Evolutionary conservation across 805 yeast species (phyloP).

Genomic region (Yamadazyma takamatsuzukensis): DNA sequence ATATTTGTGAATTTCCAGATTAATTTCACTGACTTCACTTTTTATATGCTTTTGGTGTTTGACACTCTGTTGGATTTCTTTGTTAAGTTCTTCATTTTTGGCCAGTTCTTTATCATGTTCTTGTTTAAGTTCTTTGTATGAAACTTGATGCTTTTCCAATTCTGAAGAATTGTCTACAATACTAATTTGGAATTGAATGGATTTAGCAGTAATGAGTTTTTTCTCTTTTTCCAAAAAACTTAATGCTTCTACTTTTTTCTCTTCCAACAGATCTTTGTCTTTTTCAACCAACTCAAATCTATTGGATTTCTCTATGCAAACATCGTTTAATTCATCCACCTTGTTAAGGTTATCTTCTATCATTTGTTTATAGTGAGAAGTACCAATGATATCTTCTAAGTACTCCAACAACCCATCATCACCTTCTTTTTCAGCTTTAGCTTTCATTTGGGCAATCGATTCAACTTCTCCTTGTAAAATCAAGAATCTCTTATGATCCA

Average conservation of each 20-base stretch:
- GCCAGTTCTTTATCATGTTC: constrained; percentile 28
- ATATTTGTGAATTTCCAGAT: constrained; percentile 16
- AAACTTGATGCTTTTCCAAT: constrained; percentile 33
- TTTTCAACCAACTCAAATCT: constrained; percentile 76
- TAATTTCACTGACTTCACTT: constrained; percentile 18
- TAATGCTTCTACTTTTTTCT: constrained; percentile 69
- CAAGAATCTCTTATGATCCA: constrained; percentile 90
- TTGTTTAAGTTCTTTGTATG: constrained; percentile 30
- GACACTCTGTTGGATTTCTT: constrained; percentile 25
- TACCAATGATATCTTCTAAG: constrained; percentile 95
- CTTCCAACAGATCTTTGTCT: constrained; percentile 63
- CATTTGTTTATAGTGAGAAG: constrained; percentile 72
- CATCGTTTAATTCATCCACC: constrained; percentile 74
- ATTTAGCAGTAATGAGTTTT: constrained; percentile 46
- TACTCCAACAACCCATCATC: constrained; percentile 95
- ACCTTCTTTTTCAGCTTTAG: constrained; percentile 87
- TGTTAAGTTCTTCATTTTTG: constrained; percentile 22
- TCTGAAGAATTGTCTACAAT: constrained; percentile 37
- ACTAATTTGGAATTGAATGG: constrained; percentile 54
- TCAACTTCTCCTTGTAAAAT: constrained; percentile 98
- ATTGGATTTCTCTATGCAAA: constrained; percentile 75
- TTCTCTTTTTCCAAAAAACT: constrained; percentile 64
- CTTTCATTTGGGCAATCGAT: constrained; percentile 96
- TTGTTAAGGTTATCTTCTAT: constrained; percentile 62
- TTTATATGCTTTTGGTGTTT: constrained; percentile 24